Evolutionary conservation across 1,284 basidiomycete genomes (phyloP), one percentile per base, ranked within the genome.

Genomic region (Porogramme epimiltina): DNA sequence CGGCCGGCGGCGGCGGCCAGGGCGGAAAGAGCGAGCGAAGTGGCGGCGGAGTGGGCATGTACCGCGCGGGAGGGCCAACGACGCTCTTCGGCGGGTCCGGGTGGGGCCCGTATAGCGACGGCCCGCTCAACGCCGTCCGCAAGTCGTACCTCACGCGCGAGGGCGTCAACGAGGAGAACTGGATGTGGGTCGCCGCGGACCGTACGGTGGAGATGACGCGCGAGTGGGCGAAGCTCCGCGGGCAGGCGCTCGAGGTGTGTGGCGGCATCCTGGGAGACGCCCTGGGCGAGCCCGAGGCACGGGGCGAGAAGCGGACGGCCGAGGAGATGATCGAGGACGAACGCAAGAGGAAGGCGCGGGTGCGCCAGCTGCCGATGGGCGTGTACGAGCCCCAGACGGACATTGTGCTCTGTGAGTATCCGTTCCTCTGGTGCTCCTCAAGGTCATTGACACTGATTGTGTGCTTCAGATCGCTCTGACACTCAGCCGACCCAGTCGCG

Each of bases 51-150:
- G 73, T 74, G 33, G 82, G 80, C 9, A 80, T 93, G 43, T 94
- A 94, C 71, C 84, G 87, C 34, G 82, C 90, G 1, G 91, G 92
- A 1, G 92, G 91, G 0, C 87, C 91, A 0, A 93, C 92, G 0
- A 95, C 93, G 0, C 82, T 93, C 41, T 97, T 95, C 61, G 93
- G 90, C 24, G 81, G 82, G 0, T 79, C 79, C 16, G 94, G 93
- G 0, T 80, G 82, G 70, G 90, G 91, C 10, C 94, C 94, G 0
- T 95, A 87, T 70, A 87, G 85, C 56, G 90, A 93, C 60, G 89
- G 87, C 0, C 89, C 89, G 0, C 72, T 88, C 49, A 92, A 89
- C 55, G 89, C 88, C 4, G 87, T 89, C 45, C 77, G 84, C 62
- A 92, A 91, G 71, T 84, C 84, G 37, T 62, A 86, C 58, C 65